A percentile compares a stretch with the other conserved stretches of the same genome.
These are phyloP conservation scores for Podospora sp. DNA, from an alignment of 495 filamentous ascomycete genomes.

Conservation along the genomic window DNA sequence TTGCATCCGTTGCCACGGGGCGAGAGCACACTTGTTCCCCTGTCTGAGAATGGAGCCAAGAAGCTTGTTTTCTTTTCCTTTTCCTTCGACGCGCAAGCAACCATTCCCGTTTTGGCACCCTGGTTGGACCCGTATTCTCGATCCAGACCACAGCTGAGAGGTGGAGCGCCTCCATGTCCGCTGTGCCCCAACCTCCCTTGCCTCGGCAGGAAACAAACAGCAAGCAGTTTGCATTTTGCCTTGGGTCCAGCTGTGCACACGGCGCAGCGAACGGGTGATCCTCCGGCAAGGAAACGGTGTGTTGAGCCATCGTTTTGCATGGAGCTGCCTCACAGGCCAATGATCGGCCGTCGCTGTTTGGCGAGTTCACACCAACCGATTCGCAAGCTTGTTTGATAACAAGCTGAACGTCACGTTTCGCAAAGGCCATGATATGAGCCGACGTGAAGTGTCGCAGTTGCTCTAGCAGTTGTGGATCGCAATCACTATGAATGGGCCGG, in stretches of 20 bases:
- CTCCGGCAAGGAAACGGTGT: background rate
- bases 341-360: background rate
- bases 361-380: background rate
- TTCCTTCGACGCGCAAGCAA: constrained; percentile 1
- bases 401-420: background rate
- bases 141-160: background rate
- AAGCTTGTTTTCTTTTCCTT: constrained; percentile 34
- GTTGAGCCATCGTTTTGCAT: background rate
- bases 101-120: background rate
- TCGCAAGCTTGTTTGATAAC: background rate
- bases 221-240: background rate
- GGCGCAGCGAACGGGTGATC: background rate
- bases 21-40: constrained; percentile 26
- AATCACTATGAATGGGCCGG: background rate
- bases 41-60: constrained; percentile 27
- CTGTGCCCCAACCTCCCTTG: background rate
- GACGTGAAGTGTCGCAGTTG: background rate
- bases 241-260: background rate
- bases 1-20: constrained; percentile 36
- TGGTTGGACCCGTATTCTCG: background rate
- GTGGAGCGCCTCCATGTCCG: background rate
- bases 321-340: background rate
- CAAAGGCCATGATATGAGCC: background rate
- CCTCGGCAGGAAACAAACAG: background rate
- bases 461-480: background rate